These are phyloP conservation scores for Ophiosphaerella herpotricha DNA, from an alignment of 2,329 filamentous ascomycete species.

Conservation along the genomic window DNA sequence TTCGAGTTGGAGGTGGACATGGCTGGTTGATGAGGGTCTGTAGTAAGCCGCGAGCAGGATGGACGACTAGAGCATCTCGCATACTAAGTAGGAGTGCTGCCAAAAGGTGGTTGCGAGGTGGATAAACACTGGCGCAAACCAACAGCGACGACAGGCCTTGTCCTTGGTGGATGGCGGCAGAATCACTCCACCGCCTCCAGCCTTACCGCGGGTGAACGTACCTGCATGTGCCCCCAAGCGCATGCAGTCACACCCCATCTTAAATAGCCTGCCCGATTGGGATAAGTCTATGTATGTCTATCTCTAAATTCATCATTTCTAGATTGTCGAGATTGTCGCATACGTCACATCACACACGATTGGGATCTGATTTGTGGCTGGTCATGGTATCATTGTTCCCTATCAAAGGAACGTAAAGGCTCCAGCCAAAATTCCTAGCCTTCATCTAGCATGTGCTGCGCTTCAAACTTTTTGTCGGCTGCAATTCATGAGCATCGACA, in stretches of 20 bases:
- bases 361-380: not conserved
- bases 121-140: constrained; percentile 15
- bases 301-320: not conserved
- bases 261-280: too few species aligned
- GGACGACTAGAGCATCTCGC: not conserved
- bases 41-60: not conserved
- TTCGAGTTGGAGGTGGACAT: constrained; percentile 51
- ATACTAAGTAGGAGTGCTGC: not conserved
- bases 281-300: too few species aligned
- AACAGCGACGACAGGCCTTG: constrained; percentile 11
- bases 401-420: constrained; percentile 4
- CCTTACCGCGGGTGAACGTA: constrained; percentile 22
- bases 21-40: not conserved
- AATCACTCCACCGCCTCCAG: constrained; percentile 38
- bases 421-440: not conserved
- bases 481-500: not conserved
- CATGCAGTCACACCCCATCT: not conserved
- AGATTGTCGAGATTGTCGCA: too few species aligned
- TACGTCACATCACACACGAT: not conserved
- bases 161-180: constrained; percentile 19
- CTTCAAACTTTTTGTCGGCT: not conserved
- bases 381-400: constrained; percentile 33
- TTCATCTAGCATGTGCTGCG: constrained; percentile 5
- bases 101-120: constrained; percentile 1
- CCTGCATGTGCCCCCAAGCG: constrained; percentile 16